Percentiles rank a stretch among this genome's conserved stretches.
Conservation (phyloP, 1,284 basidiomycete species). For the Moesziomyces globuligerus region DNA sequence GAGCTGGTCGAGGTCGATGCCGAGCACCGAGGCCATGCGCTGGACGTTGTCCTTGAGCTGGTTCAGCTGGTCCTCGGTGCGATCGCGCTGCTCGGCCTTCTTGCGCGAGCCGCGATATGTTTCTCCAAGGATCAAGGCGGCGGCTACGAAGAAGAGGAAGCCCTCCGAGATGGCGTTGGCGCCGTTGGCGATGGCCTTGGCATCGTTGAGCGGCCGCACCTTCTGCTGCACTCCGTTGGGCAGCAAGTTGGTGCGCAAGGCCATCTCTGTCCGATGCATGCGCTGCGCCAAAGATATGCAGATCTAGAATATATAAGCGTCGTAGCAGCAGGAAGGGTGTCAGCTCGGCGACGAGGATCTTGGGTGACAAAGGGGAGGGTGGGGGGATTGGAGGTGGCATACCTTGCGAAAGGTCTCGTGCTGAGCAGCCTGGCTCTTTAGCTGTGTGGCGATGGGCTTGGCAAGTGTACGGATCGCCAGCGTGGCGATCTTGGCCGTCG, state of each 20-base stretch:
- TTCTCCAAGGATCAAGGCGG: slow-evolving; percentile 62
- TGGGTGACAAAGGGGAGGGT: neutral
- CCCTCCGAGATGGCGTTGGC: slow-evolving; percentile 64
- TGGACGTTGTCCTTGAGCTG: slow-evolving; percentile 46
- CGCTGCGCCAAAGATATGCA: slow-evolving; percentile 61
- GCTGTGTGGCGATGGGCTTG: slow-evolving; percentile 65
- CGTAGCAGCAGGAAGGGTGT: neutral
- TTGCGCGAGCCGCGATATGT: slow-evolving; percentile 58
- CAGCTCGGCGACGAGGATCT: neutral
- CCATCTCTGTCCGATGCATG: slow-evolving; percentile 64
- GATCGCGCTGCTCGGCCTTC: slow-evolving; percentile 57
- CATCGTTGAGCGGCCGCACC: slow-evolving; percentile 64
- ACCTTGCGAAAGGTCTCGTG: slow-evolving; percentile 61
- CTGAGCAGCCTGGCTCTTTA: slow-evolving; percentile 62
- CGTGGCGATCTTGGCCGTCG: slow-evolving; percentile 63
- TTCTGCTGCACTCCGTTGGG: slow-evolving; percentile 51
- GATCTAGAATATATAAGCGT: slow-evolving; percentile 14
- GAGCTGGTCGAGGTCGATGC: slow-evolving; percentile 38
- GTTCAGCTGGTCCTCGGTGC: slow-evolving; percentile 54
- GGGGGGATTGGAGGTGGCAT: neutral
- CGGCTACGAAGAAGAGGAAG: slow-evolving; percentile 64
- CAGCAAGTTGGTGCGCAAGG: slow-evolving; percentile 56
- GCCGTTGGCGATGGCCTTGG: slow-evolving; percentile 60
- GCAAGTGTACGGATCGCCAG: slow-evolving; percentile 63
- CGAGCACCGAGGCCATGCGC: slow-evolving; percentile 38